A percentile compares a stretch with the other conserved stretches of the same genome.
These are phyloP conservation scores for Leishmania amazonensis DNA, from an alignment of 208 protist species.

Conservation along the genomic window DNA sequence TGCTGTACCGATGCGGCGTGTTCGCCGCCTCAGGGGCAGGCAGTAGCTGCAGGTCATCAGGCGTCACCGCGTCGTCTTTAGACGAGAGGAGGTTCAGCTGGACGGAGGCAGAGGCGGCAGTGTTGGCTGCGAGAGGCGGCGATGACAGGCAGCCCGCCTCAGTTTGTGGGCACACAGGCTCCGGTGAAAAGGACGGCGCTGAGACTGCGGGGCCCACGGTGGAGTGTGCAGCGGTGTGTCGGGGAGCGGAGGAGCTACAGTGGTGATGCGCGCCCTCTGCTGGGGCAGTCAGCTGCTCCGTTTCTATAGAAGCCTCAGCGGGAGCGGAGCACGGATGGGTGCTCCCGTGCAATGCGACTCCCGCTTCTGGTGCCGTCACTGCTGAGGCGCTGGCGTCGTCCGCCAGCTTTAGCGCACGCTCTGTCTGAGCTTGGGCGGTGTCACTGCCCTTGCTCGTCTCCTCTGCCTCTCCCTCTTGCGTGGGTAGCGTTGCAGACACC, in stretches of 20 bases:
- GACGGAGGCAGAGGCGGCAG: not conserved
- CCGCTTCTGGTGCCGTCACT: not conserved
- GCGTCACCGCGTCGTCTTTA: not conserved
- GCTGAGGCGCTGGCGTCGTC: not conserved
- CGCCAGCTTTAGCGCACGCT: not conserved
- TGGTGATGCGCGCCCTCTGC: not conserved
- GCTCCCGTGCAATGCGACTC: not conserved
- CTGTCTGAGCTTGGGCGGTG: not conserved
- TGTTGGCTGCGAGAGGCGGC: not conserved
- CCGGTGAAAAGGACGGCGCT: constrained; percentile 9
- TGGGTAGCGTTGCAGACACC: not conserved
- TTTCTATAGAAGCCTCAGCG: not conserved
- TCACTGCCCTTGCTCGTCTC: not conserved
- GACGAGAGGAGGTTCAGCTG: constrained; percentile 2
- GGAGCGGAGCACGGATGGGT: not conserved
- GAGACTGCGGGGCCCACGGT: not conserved
- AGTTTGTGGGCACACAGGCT: constrained; percentile 6
- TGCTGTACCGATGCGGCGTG: not conserved
- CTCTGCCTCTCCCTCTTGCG: not conserved
- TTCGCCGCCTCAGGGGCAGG: not conserved
- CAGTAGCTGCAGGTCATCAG: not conserved
- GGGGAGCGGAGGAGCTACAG: not conserved
- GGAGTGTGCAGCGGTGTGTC: not conserved
- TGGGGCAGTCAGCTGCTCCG: too few species aligned
- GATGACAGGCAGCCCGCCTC: not conserved